Base-by-base conservation (phyloP, 805 yeast species). In the Hanseniaspora taiwanica region DNA sequence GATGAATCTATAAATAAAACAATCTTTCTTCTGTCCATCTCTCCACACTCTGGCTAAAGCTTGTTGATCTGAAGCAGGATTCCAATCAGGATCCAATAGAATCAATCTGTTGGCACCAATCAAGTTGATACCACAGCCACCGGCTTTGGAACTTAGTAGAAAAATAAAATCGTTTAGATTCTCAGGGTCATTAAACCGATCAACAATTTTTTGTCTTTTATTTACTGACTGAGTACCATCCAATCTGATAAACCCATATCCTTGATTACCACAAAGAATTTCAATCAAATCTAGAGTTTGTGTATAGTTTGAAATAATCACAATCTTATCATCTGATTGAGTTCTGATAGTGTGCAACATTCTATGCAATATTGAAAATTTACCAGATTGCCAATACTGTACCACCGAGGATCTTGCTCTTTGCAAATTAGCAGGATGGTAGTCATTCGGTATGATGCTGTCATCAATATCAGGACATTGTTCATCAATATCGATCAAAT, bases 31-130 rank as follows among this genome's bases (percentile, higher is more conserved):
- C 55, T 89, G 98, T 0, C 98, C 98, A 62, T 91, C 98, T 68
- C 98, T 77, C 97, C 97, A 91, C 4, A 91, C 95, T 59, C 98
- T 73, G 0, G 97, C 97, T 46, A 91, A 66, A 0, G 97, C 97
- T 61, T 89, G 98, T 57, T 91, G 97, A 55, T 89, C 98, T 1
- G 95, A 80, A 0, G 98, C 97, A 0, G 98, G 98, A 53, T 89
- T 89, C 98, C 98, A 91, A 57, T 91, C 98, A 0, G 81, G 81
- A 56, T 91, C 98, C 54, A 91, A 67, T 37, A 91, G 64, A 17
- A 91, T 74, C 46, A 91, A 65, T 46, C 98, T 69, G 49, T 91
- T 91, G 2, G 97, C 98, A 10, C 98, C 98, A 52, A 91, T 89
- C 51, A 91, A 70, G 57, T 91, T 91, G 52, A 91, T 84, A 62